phyloP scores from a whole-genome alignment of 2,329 filamentous ascomycete species.

The Emergomyces pasteurianus region DNA sequence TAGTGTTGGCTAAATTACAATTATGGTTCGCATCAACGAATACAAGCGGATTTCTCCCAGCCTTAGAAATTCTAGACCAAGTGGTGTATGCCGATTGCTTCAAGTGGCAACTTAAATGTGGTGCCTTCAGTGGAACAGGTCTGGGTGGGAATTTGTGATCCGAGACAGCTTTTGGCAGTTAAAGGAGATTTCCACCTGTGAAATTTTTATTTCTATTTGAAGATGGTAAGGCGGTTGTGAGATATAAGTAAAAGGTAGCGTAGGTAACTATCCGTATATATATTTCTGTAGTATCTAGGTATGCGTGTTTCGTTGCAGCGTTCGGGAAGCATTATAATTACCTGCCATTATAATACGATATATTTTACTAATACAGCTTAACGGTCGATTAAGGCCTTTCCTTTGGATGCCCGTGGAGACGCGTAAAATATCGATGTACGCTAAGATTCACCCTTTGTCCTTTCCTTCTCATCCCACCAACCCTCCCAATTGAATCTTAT shows the following conservation, averaged over 20 bases:
- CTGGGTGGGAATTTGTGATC: background rate
- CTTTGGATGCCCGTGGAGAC: background rate
- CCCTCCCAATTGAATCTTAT: constrained; percentile 46
- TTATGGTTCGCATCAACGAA: too few relatives aligned
- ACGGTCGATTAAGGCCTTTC: background rate
- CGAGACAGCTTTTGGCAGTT: background rate
- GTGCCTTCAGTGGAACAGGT: background rate
- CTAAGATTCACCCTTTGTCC: background rate
- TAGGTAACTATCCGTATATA: background rate
- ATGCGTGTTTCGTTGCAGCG: background rate
- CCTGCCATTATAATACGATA: background rate
- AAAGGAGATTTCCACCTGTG: background rate
- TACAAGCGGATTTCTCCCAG: background rate
- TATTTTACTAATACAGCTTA: background rate
- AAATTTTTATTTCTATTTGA: background rate
- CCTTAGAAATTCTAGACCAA: background rate
- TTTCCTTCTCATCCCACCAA: constrained; percentile 35
- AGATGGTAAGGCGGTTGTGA: background rate
- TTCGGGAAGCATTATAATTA: background rate
- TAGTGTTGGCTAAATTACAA: background rate
- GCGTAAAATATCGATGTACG: background rate
- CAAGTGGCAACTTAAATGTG: background rate
- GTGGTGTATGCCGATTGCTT: background rate
- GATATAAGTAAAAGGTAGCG: background rate
- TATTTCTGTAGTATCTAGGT: background rate